Evolutionary conservation across 768 basidiomycete genomes (phyloP), one percentile per base, ranked within the genome.

Genomic region (Coprinopsis strossmayeri): DNA sequence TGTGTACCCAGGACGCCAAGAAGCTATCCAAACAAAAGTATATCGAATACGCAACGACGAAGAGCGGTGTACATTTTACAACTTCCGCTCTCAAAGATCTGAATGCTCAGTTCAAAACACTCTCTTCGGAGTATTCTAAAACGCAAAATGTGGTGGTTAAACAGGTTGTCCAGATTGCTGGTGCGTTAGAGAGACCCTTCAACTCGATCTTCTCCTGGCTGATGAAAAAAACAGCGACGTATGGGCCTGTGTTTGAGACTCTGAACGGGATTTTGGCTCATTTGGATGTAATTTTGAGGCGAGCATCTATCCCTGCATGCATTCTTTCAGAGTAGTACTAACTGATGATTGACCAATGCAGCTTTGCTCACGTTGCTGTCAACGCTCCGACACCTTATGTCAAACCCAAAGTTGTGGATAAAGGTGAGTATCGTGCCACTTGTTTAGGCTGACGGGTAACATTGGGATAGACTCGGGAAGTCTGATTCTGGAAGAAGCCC

Each of bases 201-300:
- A 10, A 25, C 21, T 23, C 43, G 11, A 18, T 49, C 18, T 15
- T 4, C 12, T 7, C 4, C 30, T 23, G 25, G 34, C 34, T 21
- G 10, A 34, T 38, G 21, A 32, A 18, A 28, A 17, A 24, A 20
- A 30, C 48, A 95, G 95, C 90, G 1, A 93, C 94, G 1, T 98
- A 99, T 61, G 84, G 84, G 0, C 86, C 91, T 5, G 83, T 96
- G 2, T 69, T 99, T 24, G 94, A 97, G 63, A 74, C 71, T 5
- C 68, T 96, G 50, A 92, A 97, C 61, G 78, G 76, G 50, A 70
- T 91, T 21, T 68, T 99, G 42, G 96, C 96, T 0, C 84, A 94
- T 58, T 66, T 98, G 18, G 96, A 99, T 61, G 91, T 98, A 4
- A 83, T 94, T 41, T 57, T 92, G 26, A 91, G 91, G 94, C 89